phyloP scores from a whole-genome alignment of 2,329 filamentous ascomycete genomes.

The Plenodomus lindquistii region DNA sequence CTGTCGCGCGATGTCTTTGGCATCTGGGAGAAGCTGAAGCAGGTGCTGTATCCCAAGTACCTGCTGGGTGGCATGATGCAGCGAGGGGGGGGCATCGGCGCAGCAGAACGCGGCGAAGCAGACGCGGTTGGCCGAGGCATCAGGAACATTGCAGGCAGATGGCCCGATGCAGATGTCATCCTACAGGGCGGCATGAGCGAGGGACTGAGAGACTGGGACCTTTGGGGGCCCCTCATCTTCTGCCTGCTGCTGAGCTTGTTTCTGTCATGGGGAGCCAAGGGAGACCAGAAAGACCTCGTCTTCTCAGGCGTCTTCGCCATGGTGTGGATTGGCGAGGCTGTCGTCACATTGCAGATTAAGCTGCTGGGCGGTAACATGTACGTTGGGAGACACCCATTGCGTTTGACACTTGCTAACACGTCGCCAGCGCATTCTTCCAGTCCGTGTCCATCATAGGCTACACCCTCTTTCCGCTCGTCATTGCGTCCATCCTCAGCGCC shows the following conservation, averaged over 20 bases:
- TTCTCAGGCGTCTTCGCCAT: conserved; percentile 97
- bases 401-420: conserved; percentile 32
- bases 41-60: conserved; percentile 95
- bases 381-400: conserved; percentile 46
- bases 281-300: conserved; percentile 81
- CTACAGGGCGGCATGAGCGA: conserved; percentile 78
- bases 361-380: conserved; percentile 95
- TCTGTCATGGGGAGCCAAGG: conserved; percentile 77
- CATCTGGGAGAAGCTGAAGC: conserved; percentile 97
- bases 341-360: conserved; percentile 98
- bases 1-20: conserved; percentile 86
- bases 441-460: conserved; percentile 98
- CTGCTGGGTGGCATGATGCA: conserved; percentile 72
- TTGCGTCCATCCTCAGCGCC: conserved; percentile 87
- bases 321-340: conserved; percentile 94
- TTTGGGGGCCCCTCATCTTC: conserved; percentile 96
- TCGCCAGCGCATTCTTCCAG: conserved; percentile 89
- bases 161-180: conserved; percentile 69
- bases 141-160: conserved; percentile 62
- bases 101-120: conserved; percentile 61
- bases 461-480: conserved; percentile 93
- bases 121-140: conserved; percentile 50
- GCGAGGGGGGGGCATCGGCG: conserved; percentile 60
- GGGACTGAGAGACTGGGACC: conserved; percentile 92
- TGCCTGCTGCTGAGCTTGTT: conserved; percentile 86